A percentile compares a stretch with the other conserved stretches of the same genome.
Conservation (phyloP, 352 stramenopile species). For the Globisporangium radiosum region DNA sequence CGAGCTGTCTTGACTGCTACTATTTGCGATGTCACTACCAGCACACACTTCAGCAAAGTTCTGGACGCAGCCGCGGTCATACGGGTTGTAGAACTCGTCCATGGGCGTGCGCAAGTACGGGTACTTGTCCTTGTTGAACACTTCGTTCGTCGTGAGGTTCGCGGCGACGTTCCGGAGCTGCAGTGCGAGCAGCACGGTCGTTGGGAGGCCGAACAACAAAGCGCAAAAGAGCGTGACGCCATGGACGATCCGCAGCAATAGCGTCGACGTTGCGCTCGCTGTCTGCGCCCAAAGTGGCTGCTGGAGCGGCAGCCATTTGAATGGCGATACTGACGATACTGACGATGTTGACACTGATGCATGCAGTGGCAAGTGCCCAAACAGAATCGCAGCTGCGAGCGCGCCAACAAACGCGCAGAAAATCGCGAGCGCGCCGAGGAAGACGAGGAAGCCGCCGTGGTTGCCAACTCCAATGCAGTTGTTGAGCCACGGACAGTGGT, state of each 20-base stretch:
- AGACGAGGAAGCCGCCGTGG: constrained; percentile 69
- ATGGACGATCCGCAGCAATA: constrained; percentile 55
- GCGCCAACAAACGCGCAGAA: constrained; percentile 45
- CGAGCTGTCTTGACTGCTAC: background rate
- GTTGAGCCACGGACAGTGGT: constrained; percentile 85
- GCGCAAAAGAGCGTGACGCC: constrained; percentile 42
- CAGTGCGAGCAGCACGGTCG: constrained; percentile 43
- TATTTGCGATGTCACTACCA: constrained; percentile 5
- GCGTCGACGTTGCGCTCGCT: constrained; percentile 19
- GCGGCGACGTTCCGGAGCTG: constrained; percentile 66
- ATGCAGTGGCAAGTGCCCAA: constrained; percentile 35
- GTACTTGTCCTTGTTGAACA: constrained; percentile 90
- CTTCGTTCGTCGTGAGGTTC: constrained; percentile 81
- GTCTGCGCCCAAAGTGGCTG: constrained; percentile 4
- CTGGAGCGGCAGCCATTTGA: constrained; percentile 1
- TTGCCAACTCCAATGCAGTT: constrained; percentile 78
- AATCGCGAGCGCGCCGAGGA: constrained; percentile 37
- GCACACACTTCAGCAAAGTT: constrained; percentile 60
- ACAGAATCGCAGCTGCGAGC: constrained; percentile 43
- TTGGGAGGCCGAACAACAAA: constrained; percentile 65
- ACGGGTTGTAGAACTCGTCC: constrained; percentile 79
- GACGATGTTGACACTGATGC: constrained; percentile 14
- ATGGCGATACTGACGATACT: background rate
- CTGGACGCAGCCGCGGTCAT: constrained; percentile 43
- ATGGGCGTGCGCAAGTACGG: constrained; percentile 72